Evolutionary conservation across 73 alveolate species (phyloP).

Genomic region (Paramecium bursaria): DNA sequence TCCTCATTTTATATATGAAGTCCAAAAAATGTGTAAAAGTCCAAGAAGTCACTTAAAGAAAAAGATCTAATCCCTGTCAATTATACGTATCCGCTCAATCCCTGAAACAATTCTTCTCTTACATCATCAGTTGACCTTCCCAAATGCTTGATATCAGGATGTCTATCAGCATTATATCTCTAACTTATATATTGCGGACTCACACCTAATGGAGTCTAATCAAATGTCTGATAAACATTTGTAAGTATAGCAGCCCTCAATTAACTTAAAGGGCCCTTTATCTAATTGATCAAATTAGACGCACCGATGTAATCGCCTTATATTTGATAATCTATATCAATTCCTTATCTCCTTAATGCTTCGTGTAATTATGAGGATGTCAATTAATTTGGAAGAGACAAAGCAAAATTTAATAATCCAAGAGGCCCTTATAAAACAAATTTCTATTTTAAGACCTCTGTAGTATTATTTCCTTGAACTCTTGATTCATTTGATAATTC

Average conservation of each 20-base stretch:
- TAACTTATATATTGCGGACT: slow-evolving; percentile 6
- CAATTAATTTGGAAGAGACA: slow-evolving; percentile 19
- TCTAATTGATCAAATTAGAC: background rate
- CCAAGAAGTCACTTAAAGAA: slow-evolving; percentile 1
- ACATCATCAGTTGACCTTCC: background rate
- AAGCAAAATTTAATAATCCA: slow-evolving; percentile 23
- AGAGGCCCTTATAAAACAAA: slow-evolving; percentile 13
- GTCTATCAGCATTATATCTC: slow-evolving; percentile 8
- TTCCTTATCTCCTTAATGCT: background rate
- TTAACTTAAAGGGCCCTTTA: slow-evolving; percentile 19
- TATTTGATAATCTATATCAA: slow-evolving; percentile 12
- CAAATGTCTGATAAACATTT: slow-evolving; percentile 39
- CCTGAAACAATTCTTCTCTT: slow-evolving; percentile 24
- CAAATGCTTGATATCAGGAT: slow-evolving; percentile 37
- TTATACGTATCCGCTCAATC: background rate
- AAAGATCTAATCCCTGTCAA: slow-evolving; percentile 24
- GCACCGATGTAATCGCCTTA: slow-evolving; percentile 40
- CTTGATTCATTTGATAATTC: background rate
- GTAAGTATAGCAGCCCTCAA: slow-evolving; percentile 9
- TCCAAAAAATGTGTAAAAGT: slow-evolving; percentile 55
- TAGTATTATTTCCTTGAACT: background rate
- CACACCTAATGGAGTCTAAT: background rate
- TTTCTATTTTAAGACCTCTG: background rate
- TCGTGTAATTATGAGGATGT: slow-evolving; percentile 26
- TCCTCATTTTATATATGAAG: slow-evolving; percentile 40